Conservation (phyloP, 169 alveolate species). For the Plasmodium vivax region DNA sequence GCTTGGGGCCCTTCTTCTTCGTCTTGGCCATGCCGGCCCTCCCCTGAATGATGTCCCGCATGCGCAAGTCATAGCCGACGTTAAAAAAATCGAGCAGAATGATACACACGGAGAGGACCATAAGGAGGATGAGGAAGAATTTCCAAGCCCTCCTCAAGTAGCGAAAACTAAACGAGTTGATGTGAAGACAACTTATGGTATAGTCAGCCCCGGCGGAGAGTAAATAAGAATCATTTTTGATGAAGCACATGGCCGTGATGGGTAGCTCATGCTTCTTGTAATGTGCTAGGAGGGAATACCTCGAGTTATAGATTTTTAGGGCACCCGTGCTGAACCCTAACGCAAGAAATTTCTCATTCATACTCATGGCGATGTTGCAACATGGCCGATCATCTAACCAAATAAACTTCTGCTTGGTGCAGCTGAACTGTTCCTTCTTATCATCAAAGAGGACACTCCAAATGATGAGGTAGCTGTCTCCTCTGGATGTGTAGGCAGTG, state of each 20-base stretch:
- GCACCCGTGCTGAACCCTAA: constrained; percentile 75
- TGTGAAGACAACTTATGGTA: constrained; percentile 47
- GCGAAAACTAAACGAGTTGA: constrained; percentile 23
- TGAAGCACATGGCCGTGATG: constrained; percentile 71
- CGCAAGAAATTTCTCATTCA: constrained; percentile 60
- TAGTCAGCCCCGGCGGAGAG: constrained; percentile 74
- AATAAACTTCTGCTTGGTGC: constrained; percentile 21
- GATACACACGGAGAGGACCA: neutral
- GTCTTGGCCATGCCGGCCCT: neutral
- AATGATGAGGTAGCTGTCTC: constrained; percentile 52
- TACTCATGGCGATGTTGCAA: constrained; percentile 67
- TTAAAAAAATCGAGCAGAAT: constrained; percentile 64
- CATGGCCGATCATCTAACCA: constrained; percentile 73
- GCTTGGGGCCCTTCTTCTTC: neutral
- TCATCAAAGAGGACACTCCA: constrained; percentile 39
- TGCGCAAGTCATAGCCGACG: constrained; percentile 66
- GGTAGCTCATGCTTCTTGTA: constrained; percentile 73
- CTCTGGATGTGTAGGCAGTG: constrained; percentile 60
- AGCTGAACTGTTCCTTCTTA: constrained; percentile 48
- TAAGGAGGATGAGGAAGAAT: neutral
- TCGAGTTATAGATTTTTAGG: constrained; percentile 39
- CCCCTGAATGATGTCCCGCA: neutral
- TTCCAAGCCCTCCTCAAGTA: constrained; percentile 30
- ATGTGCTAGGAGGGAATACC: constrained; percentile 56
- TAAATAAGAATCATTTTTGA: constrained; percentile 41